phyloP scores from a whole-genome alignment of 2,329 filamentous ascomycete genomes.

The Fusarium duplospermum region DNA sequence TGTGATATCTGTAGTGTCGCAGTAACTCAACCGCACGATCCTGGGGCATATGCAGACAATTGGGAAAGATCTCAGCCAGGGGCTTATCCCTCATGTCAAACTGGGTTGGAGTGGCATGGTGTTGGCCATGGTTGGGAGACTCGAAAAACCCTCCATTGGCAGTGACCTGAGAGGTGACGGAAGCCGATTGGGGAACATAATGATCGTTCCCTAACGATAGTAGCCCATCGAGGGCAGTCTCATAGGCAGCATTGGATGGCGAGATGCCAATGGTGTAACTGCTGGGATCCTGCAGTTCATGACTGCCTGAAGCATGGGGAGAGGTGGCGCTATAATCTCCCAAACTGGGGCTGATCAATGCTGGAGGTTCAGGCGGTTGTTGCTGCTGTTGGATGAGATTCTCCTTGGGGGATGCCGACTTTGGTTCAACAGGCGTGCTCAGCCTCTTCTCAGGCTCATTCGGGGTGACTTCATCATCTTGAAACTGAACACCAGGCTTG shows the following conservation, averaged over 20 bases:
- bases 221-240: conserved; percentile 50
- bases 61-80: conserved; percentile 31
- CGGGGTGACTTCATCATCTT: conserved; percentile 2
- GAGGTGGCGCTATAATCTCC: conserved; percentile 18
- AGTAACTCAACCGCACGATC: conserved; percentile 47
- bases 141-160: conserved; percentile 18
- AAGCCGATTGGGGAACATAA: conserved; percentile 19
- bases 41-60: conserved; percentile 42
- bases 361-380: conserved; percentile 6
- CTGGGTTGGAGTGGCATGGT: conserved; percentile 4
- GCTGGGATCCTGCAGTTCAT: conserved; percentile 6
- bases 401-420: neutral
- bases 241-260: conserved; percentile 43
- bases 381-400: conserved; percentile 2
- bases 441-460: conserved; percentile 6
- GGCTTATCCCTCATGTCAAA: conserved; percentile 13
- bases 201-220: conserved; percentile 48
- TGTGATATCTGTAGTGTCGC: conserved; percentile 57
- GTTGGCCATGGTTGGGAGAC: conserved; percentile 15
- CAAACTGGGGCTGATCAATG: conserved; percentile 14
- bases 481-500: conserved; percentile 15
- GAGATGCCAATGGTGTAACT: conserved; percentile 35
- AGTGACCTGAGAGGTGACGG: conserved; percentile 12
- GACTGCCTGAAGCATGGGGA: conserved; percentile 1
- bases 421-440: conserved; percentile 1